Evolutionary conservation across 2,329 filamentous ascomycete genomes (phyloP).

Genomic region (Blastomyces emzantsi): DNA sequence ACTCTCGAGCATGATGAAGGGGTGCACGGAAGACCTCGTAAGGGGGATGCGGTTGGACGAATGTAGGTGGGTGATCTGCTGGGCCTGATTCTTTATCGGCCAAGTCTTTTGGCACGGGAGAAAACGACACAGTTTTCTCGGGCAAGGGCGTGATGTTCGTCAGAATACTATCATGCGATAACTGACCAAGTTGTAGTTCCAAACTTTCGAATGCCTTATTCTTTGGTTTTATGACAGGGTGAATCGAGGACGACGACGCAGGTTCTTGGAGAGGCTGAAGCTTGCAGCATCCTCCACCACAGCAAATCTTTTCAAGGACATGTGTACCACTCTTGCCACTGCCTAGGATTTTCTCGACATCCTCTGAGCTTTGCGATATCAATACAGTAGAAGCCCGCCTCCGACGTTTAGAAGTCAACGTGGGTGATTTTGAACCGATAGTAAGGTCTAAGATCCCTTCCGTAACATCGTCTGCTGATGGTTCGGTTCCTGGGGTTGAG

Average conservation of each 20-base stretch:
- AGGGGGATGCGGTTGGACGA: conserved; percentile 89
- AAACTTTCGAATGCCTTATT: conserved; percentile 79
- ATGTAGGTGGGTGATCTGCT: conserved; percentile 63
- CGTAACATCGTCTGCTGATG: conserved; percentile 24
- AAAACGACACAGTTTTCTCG: conserved; percentile 62
- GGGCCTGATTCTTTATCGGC: conserved; percentile 29
- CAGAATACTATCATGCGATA: conserved; percentile 61
- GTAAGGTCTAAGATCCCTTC: conserved; percentile 24
- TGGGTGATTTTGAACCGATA: conserved; percentile 13
- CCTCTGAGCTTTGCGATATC: conserved; percentile 50
- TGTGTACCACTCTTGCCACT: conserved; percentile 47
- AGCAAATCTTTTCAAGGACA: conserved; percentile 55
- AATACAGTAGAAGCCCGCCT: conserved; percentile 40
- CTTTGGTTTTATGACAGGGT: conserved; percentile 54
- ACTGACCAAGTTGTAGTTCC: conserved; percentile 62
- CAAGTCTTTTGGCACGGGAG: conserved; percentile 29
- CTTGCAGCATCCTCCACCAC: conserved; percentile 56
- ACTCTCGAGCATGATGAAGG: conserved; percentile 71
- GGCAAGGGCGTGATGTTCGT: conserved; percentile 65
- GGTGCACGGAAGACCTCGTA: conserved; percentile 88
- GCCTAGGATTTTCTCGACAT: conserved; percentile 51
- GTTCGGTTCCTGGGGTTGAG: conserved; percentile 35
- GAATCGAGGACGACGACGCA: conserved; percentile 32
- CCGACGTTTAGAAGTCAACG: conserved; percentile 20
- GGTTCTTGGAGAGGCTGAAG: conserved; percentile 45